Conservation (phyloP, 257 asterid species). For the Primulina tabacum region DNA sequence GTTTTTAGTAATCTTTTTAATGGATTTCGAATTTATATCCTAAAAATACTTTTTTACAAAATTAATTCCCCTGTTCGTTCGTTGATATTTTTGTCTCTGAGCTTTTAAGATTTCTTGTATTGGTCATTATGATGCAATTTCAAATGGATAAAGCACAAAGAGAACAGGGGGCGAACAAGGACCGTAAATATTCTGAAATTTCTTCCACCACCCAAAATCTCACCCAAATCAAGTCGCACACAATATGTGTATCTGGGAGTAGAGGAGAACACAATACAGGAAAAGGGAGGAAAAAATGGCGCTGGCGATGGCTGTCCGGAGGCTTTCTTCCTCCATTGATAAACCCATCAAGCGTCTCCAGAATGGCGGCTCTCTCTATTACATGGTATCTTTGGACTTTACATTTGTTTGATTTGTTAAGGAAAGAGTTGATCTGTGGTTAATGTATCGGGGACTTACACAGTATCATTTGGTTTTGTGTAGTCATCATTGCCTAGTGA, state of each 20-base stretch:
- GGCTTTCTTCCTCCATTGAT: conserved; percentile 64
- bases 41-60: no score
- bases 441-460: neutral
- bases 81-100: no score
- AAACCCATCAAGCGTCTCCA: conserved; percentile 57
- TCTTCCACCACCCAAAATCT: conserved; percentile 44
- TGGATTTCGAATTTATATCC: no score
- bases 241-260: conserved; percentile 7
- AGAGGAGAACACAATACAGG: conserved; percentile 18
- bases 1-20: no score
- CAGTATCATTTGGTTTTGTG: neutral
- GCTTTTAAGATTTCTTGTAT: no score
- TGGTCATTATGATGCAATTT: neutral
- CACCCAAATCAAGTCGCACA: conserved; percentile 6
- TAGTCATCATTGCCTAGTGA: conserved; percentile 76
- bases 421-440: neutral
- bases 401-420: neutral
- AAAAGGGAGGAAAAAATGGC: conserved; percentile 43
- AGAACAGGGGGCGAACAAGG: neutral
- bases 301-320: conserved; percentile 78
- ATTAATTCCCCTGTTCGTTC: no score
- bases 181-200: conserved; percentile 29
- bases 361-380: conserved; percentile 59
- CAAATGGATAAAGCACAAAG: conserved; percentile 22
- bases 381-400: conserved; percentile 46